Base-by-base conservation (phyloP, 83 land plant genomes). In the Thuja plicata region DNA sequence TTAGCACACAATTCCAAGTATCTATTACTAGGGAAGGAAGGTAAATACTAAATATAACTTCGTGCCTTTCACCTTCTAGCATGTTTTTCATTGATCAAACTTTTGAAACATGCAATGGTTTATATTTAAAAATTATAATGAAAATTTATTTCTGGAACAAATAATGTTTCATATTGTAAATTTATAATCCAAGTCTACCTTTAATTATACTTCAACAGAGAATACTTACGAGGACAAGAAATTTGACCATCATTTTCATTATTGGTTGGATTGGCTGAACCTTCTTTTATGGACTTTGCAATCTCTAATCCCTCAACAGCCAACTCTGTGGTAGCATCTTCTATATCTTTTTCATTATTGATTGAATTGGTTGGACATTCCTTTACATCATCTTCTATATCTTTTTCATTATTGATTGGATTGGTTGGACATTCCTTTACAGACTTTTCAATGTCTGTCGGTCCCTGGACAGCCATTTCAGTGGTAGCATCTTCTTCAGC, bases 401-500 rank as follows among this genome's bases (percentile, higher is more conserved):
- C 84, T 80, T 40, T 80, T 80, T 80, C 84, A 80, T 41, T 43
- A 41, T 43, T 41, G 21, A 21, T 43, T 43, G 45, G 30, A 80
- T 43, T 41, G 45, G 41, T 43, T 43, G n/a, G n/a, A 21, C 27
- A 2, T 40, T 80, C 84, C 24, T 80, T 80, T 41, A 43, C 41
- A 80, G 84, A 41, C 45, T 43, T 27, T 27, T 80, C 84, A 21
- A 80, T 80, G 41, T 80, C 84, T 54, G 16, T 1, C 27, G 45
- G 24, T 35, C n/a, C 48, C 45, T 80, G n/a, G 10, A 6, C 83
- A 40, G 41, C 12, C 12, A 80, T 85, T 84, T 70, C 89, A 52
- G 87, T 27, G 13, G 91, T 85, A 24, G 95, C 87, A 89, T 92
- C 93, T 89, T 96, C 96, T 87, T 94, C 97, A 32, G 96, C 97